Evolutionary conservation across 1,139 yeast genomes (phyloP), one percentile per base, ranked within the genome.

Genomic region (Scheffersomyces stambukii): DNA sequence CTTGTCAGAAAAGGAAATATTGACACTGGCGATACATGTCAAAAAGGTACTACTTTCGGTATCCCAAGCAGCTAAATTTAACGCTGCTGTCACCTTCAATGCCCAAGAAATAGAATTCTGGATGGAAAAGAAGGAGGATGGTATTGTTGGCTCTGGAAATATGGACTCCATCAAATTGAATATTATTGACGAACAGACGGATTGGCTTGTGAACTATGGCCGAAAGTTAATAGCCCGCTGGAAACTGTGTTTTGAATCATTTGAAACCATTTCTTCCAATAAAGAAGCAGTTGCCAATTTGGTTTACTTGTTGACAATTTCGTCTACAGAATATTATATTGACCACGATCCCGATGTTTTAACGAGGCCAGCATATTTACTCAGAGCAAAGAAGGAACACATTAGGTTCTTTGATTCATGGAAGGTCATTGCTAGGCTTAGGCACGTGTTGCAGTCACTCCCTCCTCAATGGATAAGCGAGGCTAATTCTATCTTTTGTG

Each of bases 331-430:
- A 9, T 74, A 66, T 45, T 66, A 70, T 19, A 73, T 88, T 25
- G 78, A 77, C 31, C 83, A 83, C 43, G 97, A 91, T 46, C 94
- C 97, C 0, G 78, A 85, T 6, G 96, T 86, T 8, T 70, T 91
- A 29, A 89, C 96, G 1, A 79, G 88, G 30, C 96, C 96, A 0
- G 83, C 96, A 0, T 80, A 81, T 42, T 75, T 86, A 23, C 73
- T 84, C 30, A 69, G 95, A 36, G 70, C 88, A 2, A 72, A 80
- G 2, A 66, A 68, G 22, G 72, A 77, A 11, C 97, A 89, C 54
- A 76, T 88, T 5, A 65, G 98, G 38, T 75, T 81, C 22, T 75
- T 78, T 39, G 86, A 86, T 43, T 77, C 93, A 43, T 91, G 98
- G 98, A 83, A 85, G 47, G 73, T 89, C 20, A 61, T 85, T 25